These are phyloP conservation scores for Brettanomyces bruxellensis DNA, from an alignment of 805 yeast genomes.

Conservation along the genomic window DNA sequence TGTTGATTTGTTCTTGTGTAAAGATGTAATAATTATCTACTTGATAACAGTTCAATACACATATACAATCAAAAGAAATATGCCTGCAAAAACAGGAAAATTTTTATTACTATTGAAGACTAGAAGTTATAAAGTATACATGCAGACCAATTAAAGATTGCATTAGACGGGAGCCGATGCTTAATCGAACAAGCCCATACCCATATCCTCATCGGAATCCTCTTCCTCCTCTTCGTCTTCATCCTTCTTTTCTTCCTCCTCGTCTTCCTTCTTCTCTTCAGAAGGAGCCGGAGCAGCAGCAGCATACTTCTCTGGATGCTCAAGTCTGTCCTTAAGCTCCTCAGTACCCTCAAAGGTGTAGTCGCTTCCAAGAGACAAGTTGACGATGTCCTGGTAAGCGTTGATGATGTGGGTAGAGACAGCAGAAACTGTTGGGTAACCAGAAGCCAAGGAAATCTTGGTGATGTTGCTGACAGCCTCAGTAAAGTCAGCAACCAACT, in stretches of 20 bases:
- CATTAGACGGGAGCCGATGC: slow-evolving; percentile 5
- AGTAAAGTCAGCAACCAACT: slow-evolving; percentile 86
- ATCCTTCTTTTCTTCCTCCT: slow-evolving; percentile 62
- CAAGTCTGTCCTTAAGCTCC: slow-evolving; percentile 98
- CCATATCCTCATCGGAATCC: slow-evolving; percentile 57
- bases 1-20: no score
- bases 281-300: slow-evolving; percentile 97
- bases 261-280: slow-evolving; percentile 48
- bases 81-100: not conserved
- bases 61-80: not conserved
- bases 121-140: slow-evolving; percentile 1
- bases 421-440: slow-evolving; percentile 99
- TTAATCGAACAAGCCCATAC: slow-evolving; percentile 98
- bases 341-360: slow-evolving; percentile 99
- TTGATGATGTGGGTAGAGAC: slow-evolving; percentile 98
- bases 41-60: no score
- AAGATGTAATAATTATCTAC: no score
- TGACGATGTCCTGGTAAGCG: slow-evolving; percentile 98
- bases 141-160: not conserved
- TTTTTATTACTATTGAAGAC: not conserved
- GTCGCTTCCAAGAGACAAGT: slow-evolving; percentile 96
- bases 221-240: slow-evolving; percentile 49
- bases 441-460: slow-evolving; percentile 92
- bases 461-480: slow-evolving; percentile 91
- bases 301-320: slow-evolving; percentile 99